Evolutionary conservation across 257 asterid genomes (phyloP).

Genomic region (Gynochthodes officinalis): DNA sequence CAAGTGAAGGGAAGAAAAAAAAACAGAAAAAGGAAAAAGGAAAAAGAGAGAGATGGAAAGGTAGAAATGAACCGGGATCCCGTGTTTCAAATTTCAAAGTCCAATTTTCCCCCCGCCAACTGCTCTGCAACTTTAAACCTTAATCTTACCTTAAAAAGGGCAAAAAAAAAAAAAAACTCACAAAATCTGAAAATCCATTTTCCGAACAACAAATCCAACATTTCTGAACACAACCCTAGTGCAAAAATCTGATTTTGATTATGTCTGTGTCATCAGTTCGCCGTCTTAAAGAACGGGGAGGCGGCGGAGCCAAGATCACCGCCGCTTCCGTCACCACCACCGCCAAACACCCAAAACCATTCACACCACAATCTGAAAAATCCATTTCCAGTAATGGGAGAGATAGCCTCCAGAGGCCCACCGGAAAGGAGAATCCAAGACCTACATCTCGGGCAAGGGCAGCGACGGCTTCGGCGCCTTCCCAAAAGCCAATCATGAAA

Average conservation of each 20-base stretch:
- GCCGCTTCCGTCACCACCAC: constrained; percentile 21
- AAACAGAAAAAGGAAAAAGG: too few species aligned
- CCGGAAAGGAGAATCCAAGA: constrained; percentile 71
- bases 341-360: constrained; percentile 14
- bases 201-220: not conserved
- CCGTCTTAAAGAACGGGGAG: constrained; percentile 60
- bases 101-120: constrained; percentile 13
- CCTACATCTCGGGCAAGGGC: constrained; percentile 54
- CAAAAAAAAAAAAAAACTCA: too few species aligned
- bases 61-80: not conserved
- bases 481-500: constrained; percentile 50
- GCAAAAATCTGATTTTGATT: not conserved
- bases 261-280: constrained; percentile 60
- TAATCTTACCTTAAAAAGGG: not conserved
- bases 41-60: too few species aligned
- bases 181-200: not conserved
- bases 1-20: too few species aligned
- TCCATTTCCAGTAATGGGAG: constrained; percentile 24
- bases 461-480: constrained; percentile 22
- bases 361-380: constrained; percentile 49
- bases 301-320: constrained; percentile 34
- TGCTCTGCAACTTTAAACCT: not conserved
- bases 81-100: constrained; percentile 24
- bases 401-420: constrained; percentile 26
- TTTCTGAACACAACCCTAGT: not conserved